phyloP scores from a whole-genome alignment of 1,284 basidiomycete genomes.

The Ustilago hordei region DNA sequence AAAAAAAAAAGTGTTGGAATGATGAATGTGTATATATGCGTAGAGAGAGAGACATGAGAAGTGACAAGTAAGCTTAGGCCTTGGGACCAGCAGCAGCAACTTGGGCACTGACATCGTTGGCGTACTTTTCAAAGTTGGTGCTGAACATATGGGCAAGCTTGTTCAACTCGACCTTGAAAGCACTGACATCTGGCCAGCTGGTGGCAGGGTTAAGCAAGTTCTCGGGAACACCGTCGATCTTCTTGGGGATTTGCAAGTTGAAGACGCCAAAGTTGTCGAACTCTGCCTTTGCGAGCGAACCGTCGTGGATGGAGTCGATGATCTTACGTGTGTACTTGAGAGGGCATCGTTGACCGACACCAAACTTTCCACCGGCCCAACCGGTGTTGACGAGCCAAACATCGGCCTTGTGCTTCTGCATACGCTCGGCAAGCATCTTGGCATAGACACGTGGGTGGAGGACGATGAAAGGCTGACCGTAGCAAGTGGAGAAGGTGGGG shows the following conservation, averaged over 20 bases:
- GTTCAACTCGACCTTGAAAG: constrained; percentile 64
- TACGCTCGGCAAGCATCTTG: constrained; percentile 94
- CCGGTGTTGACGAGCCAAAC: constrained; percentile 99
- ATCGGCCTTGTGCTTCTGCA: constrained; percentile 89
- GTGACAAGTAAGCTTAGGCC: constrained; percentile 11
- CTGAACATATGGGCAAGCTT: constrained; percentile 69
- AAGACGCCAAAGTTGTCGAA: constrained; percentile 79
- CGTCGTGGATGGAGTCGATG: constrained; percentile 96
- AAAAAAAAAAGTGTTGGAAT: not conserved
- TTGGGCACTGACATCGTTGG: constrained; percentile 61
- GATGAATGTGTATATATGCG: constrained; percentile 17
- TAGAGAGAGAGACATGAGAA: not conserved
- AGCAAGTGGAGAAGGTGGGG: constrained; percentile 99
- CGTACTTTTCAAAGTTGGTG: constrained; percentile 68
- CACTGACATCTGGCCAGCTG: constrained; percentile 61
- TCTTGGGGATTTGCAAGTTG: constrained; percentile 65
- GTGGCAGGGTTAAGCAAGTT: constrained; percentile 63
- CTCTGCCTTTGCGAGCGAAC: constrained; percentile 85
- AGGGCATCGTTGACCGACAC: constrained; percentile 72
- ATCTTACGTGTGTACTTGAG: constrained; percentile 84
- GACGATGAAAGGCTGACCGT: constrained; percentile 98
- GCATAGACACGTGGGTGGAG: constrained; percentile 87
- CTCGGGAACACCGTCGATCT: constrained; percentile 58
- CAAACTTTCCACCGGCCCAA: constrained; percentile 96
- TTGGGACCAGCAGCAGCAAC: constrained; percentile 65